Evolutionary conservation across 192 early-diverging fungal genomes (phyloP), one percentile per base, ranked within the genome.

Genomic region (Chytriomyces confervae): DNA sequence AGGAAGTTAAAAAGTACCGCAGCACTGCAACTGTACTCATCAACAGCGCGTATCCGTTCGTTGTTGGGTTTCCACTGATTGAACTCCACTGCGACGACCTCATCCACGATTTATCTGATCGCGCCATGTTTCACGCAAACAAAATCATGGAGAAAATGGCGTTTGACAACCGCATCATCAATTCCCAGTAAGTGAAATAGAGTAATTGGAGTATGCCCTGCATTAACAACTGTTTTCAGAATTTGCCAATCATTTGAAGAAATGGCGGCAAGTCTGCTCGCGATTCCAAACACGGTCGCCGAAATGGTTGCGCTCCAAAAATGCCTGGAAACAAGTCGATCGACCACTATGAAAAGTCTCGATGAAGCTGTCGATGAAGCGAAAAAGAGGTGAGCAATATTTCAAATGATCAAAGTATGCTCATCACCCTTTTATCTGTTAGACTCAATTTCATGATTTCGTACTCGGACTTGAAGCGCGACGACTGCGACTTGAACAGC

Each of bases 301-400:
- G 89, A 91, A 51, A 91, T 91, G 89, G 88, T 88, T 16, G 64
- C 53, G 5, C 77, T 91, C 66, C 87, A 89, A 78, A 91, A 91
- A 71, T 84, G 80, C 44, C 72, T 88, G 7, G 89, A 91, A 13
- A 77, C 78, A 0, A 85, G 80, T 18, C 44, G 87, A 68, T 80
- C 50, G 23, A 77, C 75, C 23, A 64, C 81, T 7, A 81, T 89
- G 80, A 82, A 82, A 71, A 44, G 61, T 3, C 72, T 91, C 27
- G 88, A 89, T 76, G 88, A 90, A 45, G 27, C 73, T 29, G 87
- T 91, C 9, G 89, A 91, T 49, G 86, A 87, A 49, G 85, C 86
- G 8, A 90, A 89, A 66, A 85, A 85, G 68, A 85, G 86, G 86
- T 86, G 44, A 43, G 20, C 7, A 36, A 7, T 0, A 62, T 72